Percentiles rank a stretch among this genome's conserved stretches.
These are phyloP conservation scores for Cymodocea nodosa DNA, from an alignment of 116 monocot species.

Conservation along the genomic window DNA sequence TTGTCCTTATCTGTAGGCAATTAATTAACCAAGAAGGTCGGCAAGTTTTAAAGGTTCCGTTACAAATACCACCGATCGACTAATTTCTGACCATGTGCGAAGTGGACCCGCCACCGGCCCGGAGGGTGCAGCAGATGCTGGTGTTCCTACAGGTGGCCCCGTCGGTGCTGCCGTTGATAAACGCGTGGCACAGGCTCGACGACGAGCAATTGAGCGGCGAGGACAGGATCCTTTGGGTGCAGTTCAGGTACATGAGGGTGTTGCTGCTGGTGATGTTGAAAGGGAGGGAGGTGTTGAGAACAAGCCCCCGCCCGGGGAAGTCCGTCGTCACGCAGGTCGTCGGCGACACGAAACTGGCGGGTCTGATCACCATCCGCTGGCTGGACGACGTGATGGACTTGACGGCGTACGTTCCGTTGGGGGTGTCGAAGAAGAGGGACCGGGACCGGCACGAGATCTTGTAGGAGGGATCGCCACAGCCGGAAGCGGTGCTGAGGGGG, in stretches of 20 bases:
- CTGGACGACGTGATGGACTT: slow-evolving; percentile 37
- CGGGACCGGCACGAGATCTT: slow-evolving; percentile 34
- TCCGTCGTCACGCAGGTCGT: slow-evolving; percentile 52
- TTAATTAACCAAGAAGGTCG: not conserved
- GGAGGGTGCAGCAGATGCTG: slow-evolving; percentile 61
- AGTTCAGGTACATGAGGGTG: slow-evolving; percentile 82
- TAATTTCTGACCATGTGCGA: slow-evolving; percentile 23
- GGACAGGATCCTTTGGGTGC: slow-evolving; percentile 36
- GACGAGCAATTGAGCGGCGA: slow-evolving; percentile 84
- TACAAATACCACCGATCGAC: not conserved
- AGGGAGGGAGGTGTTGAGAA: slow-evolving; percentile 47
- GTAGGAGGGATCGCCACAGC: slow-evolving; percentile 59
- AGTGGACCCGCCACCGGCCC: slow-evolving; percentile 55
- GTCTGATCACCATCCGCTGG: slow-evolving; percentile 41
- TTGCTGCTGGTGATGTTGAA: slow-evolving; percentile 77
- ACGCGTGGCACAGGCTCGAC: slow-evolving; percentile 47
- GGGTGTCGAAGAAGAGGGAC: slow-evolving; percentile 46
- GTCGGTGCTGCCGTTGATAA: slow-evolving; percentile 24
- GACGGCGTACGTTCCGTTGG: slow-evolving; percentile 47
- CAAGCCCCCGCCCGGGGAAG: slow-evolving; percentile 30
- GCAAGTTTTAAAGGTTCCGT: no score
- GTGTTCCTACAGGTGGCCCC: slow-evolving; percentile 20
- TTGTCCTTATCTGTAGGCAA: slow-evolving; percentile 10
- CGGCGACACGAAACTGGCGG: slow-evolving; percentile 30
- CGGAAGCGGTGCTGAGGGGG: slow-evolving; percentile 51